A percentile compares a stretch with the other conserved stretches of the same genome.
Conservation (phyloP, 306 rosid species). For the Inga oerstediana region DNA sequence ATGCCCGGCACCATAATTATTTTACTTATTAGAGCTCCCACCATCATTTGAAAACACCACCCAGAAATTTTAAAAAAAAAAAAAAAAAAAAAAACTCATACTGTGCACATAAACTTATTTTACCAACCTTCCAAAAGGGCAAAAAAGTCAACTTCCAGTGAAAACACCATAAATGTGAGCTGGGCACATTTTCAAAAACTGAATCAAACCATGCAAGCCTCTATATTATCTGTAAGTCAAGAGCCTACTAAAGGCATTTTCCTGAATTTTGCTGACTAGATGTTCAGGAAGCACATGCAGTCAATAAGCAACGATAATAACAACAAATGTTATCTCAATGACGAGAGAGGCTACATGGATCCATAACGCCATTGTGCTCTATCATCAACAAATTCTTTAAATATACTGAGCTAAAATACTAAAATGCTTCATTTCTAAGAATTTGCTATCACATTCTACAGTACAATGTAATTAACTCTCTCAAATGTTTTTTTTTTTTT, state of each 20-base stretch:
- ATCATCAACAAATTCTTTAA: neutral
- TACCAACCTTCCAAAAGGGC: neutral
- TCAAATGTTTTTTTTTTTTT: neutral
- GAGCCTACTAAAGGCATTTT: neutral
- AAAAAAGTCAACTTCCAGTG: neutral
- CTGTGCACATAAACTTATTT: neutral
- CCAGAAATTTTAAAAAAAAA: too few species aligned
- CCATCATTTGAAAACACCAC: neutral
- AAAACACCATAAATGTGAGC: neutral
- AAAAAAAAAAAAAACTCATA: too few species aligned
- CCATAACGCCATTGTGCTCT: neutral
- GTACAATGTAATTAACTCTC: conserved; percentile 4
- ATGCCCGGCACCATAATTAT: neutral
- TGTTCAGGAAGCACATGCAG: neutral
- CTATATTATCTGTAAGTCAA: neutral
- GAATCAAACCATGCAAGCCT: neutral
- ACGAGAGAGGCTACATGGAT: neutral
- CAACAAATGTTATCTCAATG: neutral
- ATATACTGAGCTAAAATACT: neutral
- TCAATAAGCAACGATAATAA: neutral
- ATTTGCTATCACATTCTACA: neutral
- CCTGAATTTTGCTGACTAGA: neutral
- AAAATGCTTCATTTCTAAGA: neutral
- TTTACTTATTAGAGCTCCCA: neutral
- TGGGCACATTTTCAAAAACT: neutral